phyloP scores from a whole-genome alignment of 176 grass and related monocot species.

The Musa beccarii region DNA sequence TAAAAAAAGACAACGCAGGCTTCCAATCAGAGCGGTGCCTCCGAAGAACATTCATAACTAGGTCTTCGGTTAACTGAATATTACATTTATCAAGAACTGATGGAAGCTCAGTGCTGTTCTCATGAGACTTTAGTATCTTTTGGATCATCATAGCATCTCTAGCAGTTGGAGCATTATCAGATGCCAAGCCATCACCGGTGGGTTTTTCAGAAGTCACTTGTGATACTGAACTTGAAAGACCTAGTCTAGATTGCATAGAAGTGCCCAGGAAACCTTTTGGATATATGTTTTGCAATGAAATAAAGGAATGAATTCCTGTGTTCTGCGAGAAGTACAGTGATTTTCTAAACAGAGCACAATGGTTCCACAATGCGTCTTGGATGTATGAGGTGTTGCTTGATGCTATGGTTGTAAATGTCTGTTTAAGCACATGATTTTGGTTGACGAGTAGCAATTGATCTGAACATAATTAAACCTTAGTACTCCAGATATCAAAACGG shows the following conservation, averaged over 20 bases:
- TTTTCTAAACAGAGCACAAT: neutral
- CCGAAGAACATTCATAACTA: constrained; percentile 38
- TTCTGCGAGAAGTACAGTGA: neutral
- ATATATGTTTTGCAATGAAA: neutral
- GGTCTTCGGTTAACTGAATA: constrained; percentile 29
- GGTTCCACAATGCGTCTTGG: neutral
- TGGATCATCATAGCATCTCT: constrained; percentile 8
- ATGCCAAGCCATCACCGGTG: neutral
- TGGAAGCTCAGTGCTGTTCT: neutral
- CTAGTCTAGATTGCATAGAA: neutral
- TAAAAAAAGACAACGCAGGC: constrained; percentile 38
- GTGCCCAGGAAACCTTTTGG: neutral
- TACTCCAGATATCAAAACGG: neutral
- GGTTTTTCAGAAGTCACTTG: too few species aligned
- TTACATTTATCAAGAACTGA: constrained; percentile 25
- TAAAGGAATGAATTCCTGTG: neutral
- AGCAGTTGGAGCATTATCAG: neutral
- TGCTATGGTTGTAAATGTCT: neutral
- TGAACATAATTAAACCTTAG: neutral
- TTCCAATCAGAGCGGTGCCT: constrained; percentile 62
- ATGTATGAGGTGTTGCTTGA: neutral
- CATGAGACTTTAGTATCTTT: constrained; percentile 32
- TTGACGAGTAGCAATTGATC: neutral
- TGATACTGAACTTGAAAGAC: neutral
- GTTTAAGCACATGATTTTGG: neutral